phyloP scores from a whole-genome alignment of 345 rosid genomes.

The Gossypium herbaceum region DNA sequence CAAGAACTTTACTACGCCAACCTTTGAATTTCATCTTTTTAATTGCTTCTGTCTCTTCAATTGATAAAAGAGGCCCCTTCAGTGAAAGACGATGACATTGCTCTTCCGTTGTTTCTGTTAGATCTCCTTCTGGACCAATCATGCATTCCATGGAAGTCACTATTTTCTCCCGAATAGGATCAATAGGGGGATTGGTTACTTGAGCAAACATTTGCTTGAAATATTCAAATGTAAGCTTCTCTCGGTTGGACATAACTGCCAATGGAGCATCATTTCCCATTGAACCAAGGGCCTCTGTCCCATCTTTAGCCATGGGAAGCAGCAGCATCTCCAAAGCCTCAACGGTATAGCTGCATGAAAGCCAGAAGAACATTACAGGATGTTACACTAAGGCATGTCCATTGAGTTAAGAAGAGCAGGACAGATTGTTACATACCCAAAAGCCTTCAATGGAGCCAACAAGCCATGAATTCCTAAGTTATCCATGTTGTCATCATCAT shows the following conservation, averaged over 20 bases:
- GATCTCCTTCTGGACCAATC: slow-evolving; percentile 99
- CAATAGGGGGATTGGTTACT: slow-evolving; percentile 99
- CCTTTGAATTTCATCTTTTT: slow-evolving; percentile 91
- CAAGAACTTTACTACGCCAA: slow-evolving; percentile 84
- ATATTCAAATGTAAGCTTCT: slow-evolving; percentile 86
- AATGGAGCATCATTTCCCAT: slow-evolving; percentile 99
- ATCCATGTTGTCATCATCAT: slow-evolving; percentile 75
- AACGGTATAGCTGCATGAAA: slow-evolving; percentile 68
- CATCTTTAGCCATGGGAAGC: slow-evolving; percentile 99
- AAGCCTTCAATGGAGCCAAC: slow-evolving; percentile 85
- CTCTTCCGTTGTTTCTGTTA: slow-evolving; percentile 95
- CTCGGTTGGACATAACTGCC: slow-evolving; percentile 94
- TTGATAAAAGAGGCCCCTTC: slow-evolving; percentile 76
- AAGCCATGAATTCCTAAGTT: slow-evolving; percentile 88
- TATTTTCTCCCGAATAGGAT: slow-evolving; percentile 97
- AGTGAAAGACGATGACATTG: slow-evolving; percentile 96
- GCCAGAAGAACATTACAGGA: slow-evolving; percentile 5
- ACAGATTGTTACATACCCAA: slow-evolving; percentile 60
- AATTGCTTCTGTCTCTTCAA: slow-evolving; percentile 77
- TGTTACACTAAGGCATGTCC: neutral
- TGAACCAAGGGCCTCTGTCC: slow-evolving; percentile 95
- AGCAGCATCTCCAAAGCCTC: slow-evolving; percentile 97
- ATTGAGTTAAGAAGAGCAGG: neutral
- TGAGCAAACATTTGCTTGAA: slow-evolving; percentile 99
- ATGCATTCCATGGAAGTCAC: slow-evolving; percentile 99